These are phyloP conservation scores for Dioscorea zingiberensis DNA, from an alignment of 106 monocot species.

Conservation along the genomic window DNA sequence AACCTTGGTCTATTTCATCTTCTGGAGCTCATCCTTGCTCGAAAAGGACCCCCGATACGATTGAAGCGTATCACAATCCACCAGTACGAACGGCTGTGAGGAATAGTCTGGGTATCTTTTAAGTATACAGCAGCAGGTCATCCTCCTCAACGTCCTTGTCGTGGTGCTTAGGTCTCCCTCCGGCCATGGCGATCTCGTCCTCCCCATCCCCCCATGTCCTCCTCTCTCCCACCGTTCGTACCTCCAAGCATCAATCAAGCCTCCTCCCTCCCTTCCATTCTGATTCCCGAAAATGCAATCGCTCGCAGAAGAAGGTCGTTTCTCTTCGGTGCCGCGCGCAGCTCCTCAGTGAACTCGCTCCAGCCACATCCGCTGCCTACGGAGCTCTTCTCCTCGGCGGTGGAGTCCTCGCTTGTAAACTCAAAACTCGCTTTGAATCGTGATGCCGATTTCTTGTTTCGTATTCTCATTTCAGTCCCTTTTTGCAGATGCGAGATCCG, in stretches of 20 bases:
- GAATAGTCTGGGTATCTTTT: too few relatives aligned
- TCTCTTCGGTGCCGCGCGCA: constrained; percentile 23
- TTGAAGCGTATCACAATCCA: too few relatives aligned
- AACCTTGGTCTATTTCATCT: too few relatives aligned
- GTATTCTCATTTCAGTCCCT: too few relatives aligned
- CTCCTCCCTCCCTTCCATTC: not conserved
- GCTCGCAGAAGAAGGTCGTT: not conserved
- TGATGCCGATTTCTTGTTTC: not conserved
- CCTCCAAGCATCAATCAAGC: not conserved
- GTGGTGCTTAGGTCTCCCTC: too few relatives aligned
- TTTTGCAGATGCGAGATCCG: constrained; percentile 59
- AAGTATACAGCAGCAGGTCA: too few relatives aligned
- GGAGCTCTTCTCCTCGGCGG: constrained; percentile 81
- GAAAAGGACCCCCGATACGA: too few relatives aligned
- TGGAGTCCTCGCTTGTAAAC: constrained; percentile 72
- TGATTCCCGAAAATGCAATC: not conserved
- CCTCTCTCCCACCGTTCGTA: not conserved
- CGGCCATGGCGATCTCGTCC: not conserved
- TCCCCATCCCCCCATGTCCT: not conserved
- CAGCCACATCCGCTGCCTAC: constrained; percentile 53
- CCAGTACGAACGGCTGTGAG: too few relatives aligned
- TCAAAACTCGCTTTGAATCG: not conserved
- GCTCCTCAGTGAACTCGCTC: constrained; percentile 49
- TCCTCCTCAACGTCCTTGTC: too few relatives aligned
- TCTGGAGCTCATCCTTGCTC: too few relatives aligned